phyloP scores from a whole-genome alignment of 495 filamentous ascomycete genomes.

The Penicilliopsis zonata region DNA sequence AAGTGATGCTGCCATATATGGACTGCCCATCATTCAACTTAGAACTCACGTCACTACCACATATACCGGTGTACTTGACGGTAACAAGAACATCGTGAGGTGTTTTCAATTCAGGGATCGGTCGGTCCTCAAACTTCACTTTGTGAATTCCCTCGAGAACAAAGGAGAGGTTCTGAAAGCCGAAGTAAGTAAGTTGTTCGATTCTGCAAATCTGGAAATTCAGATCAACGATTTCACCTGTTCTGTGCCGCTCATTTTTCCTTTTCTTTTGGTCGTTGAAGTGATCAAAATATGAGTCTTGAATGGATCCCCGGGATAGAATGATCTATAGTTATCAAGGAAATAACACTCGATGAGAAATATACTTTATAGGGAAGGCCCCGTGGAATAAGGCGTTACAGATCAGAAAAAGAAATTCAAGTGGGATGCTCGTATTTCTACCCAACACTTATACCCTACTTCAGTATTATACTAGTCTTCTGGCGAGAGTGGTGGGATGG shows the following conservation, averaged over 20 bases:
- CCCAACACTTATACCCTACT: too few relatives aligned
- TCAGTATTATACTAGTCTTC: slow-evolving; percentile 2
- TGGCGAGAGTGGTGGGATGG: slow-evolving; percentile 9
- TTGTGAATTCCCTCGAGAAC: slow-evolving; percentile 61
- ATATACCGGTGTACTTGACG: slow-evolving; percentile 81
- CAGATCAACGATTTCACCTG: too few relatives aligned
- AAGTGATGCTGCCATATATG: too few relatives aligned
- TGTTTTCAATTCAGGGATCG: slow-evolving; percentile 52
- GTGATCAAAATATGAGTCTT: too few relatives aligned
- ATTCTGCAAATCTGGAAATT: background rate
- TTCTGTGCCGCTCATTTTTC: background rate
- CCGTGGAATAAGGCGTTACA: too few relatives aligned
- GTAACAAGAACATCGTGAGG: slow-evolving; percentile 71
- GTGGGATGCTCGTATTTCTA: too few relatives aligned
- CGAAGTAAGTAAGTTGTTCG: slow-evolving; percentile 1
- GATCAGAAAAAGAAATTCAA: too few relatives aligned
- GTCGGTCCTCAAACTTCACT: slow-evolving; percentile 64
- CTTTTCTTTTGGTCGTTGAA: background rate
- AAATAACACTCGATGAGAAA: too few relatives aligned
- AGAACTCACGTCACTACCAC: slow-evolving; percentile 63
- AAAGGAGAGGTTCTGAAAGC: slow-evolving; percentile 71
- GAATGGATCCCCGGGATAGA: too few relatives aligned
- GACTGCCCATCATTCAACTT: background rate
- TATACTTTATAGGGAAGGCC: too few relatives aligned
- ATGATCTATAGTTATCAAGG: too few relatives aligned